Evolutionary conservation across 306 rosid species (phyloP).

Genomic region (Acacia acuminata): DNA sequence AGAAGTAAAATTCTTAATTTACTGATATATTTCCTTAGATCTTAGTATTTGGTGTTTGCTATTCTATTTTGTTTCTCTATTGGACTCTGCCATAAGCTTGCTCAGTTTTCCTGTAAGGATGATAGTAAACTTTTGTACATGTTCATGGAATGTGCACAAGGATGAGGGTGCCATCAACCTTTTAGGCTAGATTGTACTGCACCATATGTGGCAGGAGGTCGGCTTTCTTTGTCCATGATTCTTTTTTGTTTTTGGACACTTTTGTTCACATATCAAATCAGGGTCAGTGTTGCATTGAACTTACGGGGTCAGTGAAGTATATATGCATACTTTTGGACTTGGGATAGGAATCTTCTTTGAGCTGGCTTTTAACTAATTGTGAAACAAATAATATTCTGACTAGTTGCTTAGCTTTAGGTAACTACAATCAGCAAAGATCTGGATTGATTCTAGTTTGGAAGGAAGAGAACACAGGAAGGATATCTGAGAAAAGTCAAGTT

Average conservation of each 20-base stretch:
- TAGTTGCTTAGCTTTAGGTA: conserved; percentile 19
- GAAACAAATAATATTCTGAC: not conserved
- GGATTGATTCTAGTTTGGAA: not conserved
- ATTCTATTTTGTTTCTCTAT: not conserved
- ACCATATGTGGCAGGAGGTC: conserved; percentile 86
- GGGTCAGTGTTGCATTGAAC: conserved; percentile 43
- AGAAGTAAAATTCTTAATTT: not conserved
- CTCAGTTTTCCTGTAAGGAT: conserved; percentile 22
- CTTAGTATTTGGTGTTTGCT: not conserved
- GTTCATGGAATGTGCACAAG: conserved; percentile 39
- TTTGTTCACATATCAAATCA: conserved; percentile 43
- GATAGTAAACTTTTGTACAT: conserved; percentile 11
- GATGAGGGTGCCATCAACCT: conserved; percentile 37
- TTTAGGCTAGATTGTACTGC: conserved; percentile 77
- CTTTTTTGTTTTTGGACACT: conserved; percentile 44
- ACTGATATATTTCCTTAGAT: not conserved
- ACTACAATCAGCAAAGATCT: not conserved
- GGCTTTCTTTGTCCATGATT: conserved; percentile 61
- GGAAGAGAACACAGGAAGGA: not conserved
- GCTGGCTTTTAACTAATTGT: conserved; percentile 2
- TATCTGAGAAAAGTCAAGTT: not conserved
- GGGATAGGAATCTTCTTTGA: conserved; percentile 3
- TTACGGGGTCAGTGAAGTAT: conserved; percentile 35
- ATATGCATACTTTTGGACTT: conserved; percentile 18
- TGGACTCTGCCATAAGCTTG: not conserved